These are phyloP conservation scores for Westerdykella aurantiaca DNA, from an alignment of 2,329 filamentous ascomycete species.

Conservation along the genomic window DNA sequence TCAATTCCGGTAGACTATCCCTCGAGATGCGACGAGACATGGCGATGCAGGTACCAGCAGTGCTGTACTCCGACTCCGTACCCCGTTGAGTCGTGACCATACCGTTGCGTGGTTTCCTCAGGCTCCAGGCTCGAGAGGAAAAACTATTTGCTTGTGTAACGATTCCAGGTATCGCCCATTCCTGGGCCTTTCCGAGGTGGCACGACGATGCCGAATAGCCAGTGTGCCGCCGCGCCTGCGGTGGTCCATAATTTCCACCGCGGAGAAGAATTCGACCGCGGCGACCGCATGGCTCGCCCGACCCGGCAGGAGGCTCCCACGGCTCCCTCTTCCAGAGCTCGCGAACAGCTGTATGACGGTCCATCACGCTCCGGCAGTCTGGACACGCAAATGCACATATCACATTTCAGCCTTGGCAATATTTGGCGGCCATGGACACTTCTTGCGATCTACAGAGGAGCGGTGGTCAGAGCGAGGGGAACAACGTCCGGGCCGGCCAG, in stretches of 20 bases:
- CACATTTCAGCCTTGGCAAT: slow-evolving; percentile 28
- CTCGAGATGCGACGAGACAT: too few relatives aligned
- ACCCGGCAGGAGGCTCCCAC: slow-evolving; percentile 15
- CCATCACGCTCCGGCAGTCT: slow-evolving; percentile 9
- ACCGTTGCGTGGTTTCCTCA: not conserved
- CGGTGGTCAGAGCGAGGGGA: slow-evolving; percentile 25
- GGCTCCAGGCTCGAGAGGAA: not conserved
- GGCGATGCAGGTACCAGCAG: too few relatives aligned
- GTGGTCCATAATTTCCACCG: not conserved
- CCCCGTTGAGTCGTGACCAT: not conserved
- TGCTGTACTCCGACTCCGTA: too few relatives aligned
- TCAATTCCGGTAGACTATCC: not conserved
- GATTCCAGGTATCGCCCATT: not conserved
- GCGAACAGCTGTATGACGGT: too few relatives aligned
- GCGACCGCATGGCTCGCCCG: not conserved
- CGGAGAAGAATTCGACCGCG: not conserved
- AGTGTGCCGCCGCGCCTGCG: not conserved
- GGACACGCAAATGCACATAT: slow-evolving; percentile 15
- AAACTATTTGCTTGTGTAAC: not conserved
- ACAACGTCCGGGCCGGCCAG: slow-evolving; percentile 36
- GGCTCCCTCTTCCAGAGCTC: slow-evolving; percentile 6
- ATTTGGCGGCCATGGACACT: slow-evolving; percentile 11
- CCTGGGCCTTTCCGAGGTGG: not conserved
- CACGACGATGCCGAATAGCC: not conserved
- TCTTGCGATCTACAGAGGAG: slow-evolving; percentile 24